Percentiles rank a stretch among this genome's conserved stretches.
Conservation (phyloP, 2,329 filamentous ascomycete genomes). For the Didymella pinodella region DNA sequence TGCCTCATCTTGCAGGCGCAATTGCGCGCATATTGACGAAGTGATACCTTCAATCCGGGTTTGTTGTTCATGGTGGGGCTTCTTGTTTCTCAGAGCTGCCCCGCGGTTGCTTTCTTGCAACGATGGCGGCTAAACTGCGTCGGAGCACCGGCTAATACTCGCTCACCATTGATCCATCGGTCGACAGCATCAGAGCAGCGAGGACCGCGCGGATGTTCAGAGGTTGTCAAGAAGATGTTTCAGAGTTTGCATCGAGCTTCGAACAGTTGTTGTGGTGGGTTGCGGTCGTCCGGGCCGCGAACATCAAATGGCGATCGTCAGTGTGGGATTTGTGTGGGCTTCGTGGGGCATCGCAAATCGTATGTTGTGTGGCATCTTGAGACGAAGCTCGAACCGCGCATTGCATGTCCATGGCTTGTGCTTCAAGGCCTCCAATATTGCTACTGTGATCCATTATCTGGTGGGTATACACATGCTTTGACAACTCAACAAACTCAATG, state of each 20-base stretch:
- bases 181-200: slow-evolving; percentile 8
- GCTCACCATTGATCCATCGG: slow-evolving; percentile 3
- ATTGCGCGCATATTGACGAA: background rate
- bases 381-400: background rate
- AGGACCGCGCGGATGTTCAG: slow-evolving; percentile 3
- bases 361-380: slow-evolving; percentile 11
- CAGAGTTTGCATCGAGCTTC: slow-evolving; percentile 5
- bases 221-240: background rate
- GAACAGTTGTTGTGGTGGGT: background rate
- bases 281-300: slow-evolving; percentile 1
- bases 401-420: slow-evolving; percentile 9
- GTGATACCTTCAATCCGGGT: slow-evolving; percentile 5
- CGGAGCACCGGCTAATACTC: slow-evolving; percentile 21
- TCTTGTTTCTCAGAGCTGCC: slow-evolving; percentile 10
- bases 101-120: slow-evolving; percentile 6
- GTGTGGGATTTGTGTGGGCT: background rate
- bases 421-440: slow-evolving; percentile 9
- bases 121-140: slow-evolving; percentile 16
- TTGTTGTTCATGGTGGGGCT: slow-evolving; percentile 20
- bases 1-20: background rate
- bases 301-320: slow-evolving; percentile 1
- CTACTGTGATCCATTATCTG: slow-evolving; percentile 1
- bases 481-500: slow-evolving; percentile 7
- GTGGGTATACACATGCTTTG: slow-evolving; percentile 1
- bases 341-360: slow-evolving; percentile 1